Evolutionary conservation across 148 eudicot genomes (phyloP).

Genomic region (Salicornia ramosissima): DNA sequence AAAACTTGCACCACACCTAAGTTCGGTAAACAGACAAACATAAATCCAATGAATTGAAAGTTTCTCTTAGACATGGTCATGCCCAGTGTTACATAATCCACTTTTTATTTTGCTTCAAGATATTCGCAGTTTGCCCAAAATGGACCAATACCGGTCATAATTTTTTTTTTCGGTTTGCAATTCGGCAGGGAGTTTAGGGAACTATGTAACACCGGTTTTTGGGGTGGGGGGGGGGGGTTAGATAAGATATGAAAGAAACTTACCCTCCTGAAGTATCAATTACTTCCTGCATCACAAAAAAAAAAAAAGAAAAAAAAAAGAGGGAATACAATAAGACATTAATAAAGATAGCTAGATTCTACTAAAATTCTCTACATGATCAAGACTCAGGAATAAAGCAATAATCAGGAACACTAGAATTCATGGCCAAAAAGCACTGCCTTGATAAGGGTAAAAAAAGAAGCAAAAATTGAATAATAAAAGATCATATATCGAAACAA

Average conservation of each 20-base stretch:
- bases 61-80: too few relatives aligned
- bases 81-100: too few relatives aligned
- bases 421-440: not conserved
- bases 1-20: slow-evolving; percentile 90
- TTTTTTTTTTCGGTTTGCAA: too few relatives aligned
- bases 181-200: too few relatives aligned
- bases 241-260: slow-evolving; percentile 23
- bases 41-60: not conserved
- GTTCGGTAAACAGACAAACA: not conserved
- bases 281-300: slow-evolving; percentile 58
- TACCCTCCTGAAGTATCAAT: slow-evolving; percentile 94
- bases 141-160: too few relatives aligned
- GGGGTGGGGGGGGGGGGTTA: too few relatives aligned
- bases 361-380: not conserved
- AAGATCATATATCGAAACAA: too few relatives aligned
- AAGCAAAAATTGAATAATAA: too few relatives aligned
- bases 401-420: not conserved
- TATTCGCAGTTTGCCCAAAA: too few relatives aligned
- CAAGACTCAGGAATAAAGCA: too few relatives aligned
- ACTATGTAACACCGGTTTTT: too few relatives aligned
- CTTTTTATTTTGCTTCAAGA: too few relatives aligned
- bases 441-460: not conserved
- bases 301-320: not conserved
- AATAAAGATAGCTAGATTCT: not conserved
- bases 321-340: slow-evolving; percentile 5